Conservation (phyloP, 1,284 basidiomycete species). For the Stygiomarasmius scandens region DNA sequence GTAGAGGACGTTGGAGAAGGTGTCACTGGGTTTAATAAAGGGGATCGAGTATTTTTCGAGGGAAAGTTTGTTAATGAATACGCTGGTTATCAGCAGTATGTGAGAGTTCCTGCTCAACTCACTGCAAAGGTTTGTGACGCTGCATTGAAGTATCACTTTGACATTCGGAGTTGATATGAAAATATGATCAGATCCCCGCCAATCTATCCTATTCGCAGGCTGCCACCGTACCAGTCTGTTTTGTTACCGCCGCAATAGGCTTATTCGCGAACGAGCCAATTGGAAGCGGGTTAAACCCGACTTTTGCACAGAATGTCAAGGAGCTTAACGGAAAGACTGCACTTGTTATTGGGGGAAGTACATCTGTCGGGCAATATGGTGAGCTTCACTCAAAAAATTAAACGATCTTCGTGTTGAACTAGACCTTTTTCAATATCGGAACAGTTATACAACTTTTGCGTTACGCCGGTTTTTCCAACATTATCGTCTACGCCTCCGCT, state of each 20-base stretch:
- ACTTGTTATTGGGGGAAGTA: slow-evolving; percentile 6
- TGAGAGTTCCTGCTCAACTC: slow-evolving; percentile 3
- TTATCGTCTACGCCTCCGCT: slow-evolving; percentile 6
- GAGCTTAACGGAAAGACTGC: background rate
- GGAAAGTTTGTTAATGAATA: slow-evolving; percentile 20
- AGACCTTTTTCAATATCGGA: too few relatives aligned
- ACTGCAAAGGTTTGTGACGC: background rate
- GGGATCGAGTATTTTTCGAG: slow-evolving; percentile 54
- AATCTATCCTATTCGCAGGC: slow-evolving; percentile 10
- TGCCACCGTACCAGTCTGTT: slow-evolving; percentile 2
- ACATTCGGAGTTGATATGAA: too few relatives aligned
- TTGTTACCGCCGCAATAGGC: background rate
- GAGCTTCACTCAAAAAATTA: background rate
- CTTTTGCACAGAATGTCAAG: background rate
- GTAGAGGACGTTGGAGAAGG: slow-evolving; percentile 56
- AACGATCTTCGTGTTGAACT: too few relatives aligned
- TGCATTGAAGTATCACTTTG: too few relatives aligned
- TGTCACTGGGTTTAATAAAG: slow-evolving; percentile 50
- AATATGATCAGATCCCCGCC: slow-evolving; percentile 1
- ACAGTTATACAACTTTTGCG: slow-evolving; percentile 13
- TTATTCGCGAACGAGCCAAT: background rate
- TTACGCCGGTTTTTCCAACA: slow-evolving; percentile 2
- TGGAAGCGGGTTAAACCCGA: slow-evolving; percentile 9
- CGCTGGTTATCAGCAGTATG: slow-evolving; percentile 10
- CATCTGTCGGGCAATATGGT: slow-evolving; percentile 13